Evolutionary conservation across 768 basidiomycete genomes (phyloP), one percentile per base, ranked within the genome.

Genomic region (Auricularia heimuer): DNA sequence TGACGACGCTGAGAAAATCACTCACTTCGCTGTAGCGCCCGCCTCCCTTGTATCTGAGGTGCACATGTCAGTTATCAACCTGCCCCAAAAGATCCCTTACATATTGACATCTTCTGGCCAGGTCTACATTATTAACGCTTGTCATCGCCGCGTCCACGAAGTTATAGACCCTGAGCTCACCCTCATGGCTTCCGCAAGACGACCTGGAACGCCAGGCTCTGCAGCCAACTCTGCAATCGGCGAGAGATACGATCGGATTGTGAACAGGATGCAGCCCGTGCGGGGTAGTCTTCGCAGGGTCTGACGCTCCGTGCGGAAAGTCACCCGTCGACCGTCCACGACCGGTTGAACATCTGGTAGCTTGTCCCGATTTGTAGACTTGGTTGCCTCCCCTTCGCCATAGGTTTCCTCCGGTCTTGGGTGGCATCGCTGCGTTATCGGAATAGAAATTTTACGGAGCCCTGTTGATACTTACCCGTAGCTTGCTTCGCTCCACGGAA

Each of bases 181-280:
- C 65, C 82, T 74, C 62, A 90, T 74, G 4, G 86, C 86, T 61
- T 82, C 82, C 14, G 83, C 87, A 70, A 90, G 74, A 62, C 88
- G 76, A 37, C 80, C 84, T 0, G 87, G 80, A 11, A 87, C 82
- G 0, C 84, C 87, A 7, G 75, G 75, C 71, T 89, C 89, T 63
- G 74, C 70, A 14, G 70, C 78, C 1, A 90, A 73, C 45, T 81
- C 79, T 29, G 77, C 79, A 42, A 88, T 72, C 24, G 82, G 82
- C 51, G 80, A 80, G 64, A 85, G 62, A 74, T 89, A 88, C 61
- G 85, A 85, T 45, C 88, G 79, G 69, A 89, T 86, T 63, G 84
- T 86, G 72, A 91, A 90, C 47, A 86, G 73, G 44, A 89, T 79
- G 1, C 82, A 86, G 11, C 88, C 87, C 51, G 82, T 83, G 3